Evolutionary conservation across 2,329 filamentous ascomycete species (phyloP).

Genomic region (Fusarium austroafricanum): DNA sequence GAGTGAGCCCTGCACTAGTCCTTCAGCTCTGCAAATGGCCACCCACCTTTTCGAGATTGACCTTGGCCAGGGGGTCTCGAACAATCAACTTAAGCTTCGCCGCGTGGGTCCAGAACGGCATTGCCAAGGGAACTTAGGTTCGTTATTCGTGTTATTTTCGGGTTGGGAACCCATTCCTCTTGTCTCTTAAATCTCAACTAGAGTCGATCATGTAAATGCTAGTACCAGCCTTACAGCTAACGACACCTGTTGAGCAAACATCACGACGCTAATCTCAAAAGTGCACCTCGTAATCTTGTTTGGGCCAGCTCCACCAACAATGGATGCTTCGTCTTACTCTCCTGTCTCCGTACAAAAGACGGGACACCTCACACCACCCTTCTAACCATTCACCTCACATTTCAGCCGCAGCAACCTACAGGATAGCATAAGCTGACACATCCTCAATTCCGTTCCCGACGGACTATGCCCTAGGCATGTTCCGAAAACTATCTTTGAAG

Average conservation of each 20-base stretch:
- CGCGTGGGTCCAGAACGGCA: conserved; percentile 35
- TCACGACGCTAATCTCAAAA: not conserved
- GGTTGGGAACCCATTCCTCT: not conserved
- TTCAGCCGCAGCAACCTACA: conserved; percentile 7
- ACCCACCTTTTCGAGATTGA: conserved; percentile 31
- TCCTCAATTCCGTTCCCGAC: conserved; percentile 1
- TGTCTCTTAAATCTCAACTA: conserved; percentile 5
- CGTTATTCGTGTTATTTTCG: conserved; percentile 32
- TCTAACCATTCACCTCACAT: conserved; percentile 2
- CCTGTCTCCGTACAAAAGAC: not conserved
- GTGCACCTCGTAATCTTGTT: conserved; percentile 6
- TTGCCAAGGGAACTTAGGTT: conserved; percentile 27
- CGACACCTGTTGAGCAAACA: not conserved
- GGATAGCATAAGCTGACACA: conserved; percentile 8
- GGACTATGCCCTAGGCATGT: not conserved
- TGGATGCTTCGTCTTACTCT: conserved; percentile 12
- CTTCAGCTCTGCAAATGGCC: conserved; percentile 27
- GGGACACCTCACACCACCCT: not conserved
- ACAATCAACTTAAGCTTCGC: conserved; percentile 46
- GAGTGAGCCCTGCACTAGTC: conserved; percentile 27
- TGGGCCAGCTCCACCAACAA: conserved; percentile 6
- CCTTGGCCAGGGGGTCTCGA: conserved; percentile 37
- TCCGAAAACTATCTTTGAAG: conserved; percentile 1
- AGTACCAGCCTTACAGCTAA: not conserved
- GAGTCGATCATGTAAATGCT: not conserved